These are phyloP conservation scores for Aspergillus coremiiformis DNA, from an alignment of 495 filamentous ascomycete species.

Conservation along the genomic window DNA sequence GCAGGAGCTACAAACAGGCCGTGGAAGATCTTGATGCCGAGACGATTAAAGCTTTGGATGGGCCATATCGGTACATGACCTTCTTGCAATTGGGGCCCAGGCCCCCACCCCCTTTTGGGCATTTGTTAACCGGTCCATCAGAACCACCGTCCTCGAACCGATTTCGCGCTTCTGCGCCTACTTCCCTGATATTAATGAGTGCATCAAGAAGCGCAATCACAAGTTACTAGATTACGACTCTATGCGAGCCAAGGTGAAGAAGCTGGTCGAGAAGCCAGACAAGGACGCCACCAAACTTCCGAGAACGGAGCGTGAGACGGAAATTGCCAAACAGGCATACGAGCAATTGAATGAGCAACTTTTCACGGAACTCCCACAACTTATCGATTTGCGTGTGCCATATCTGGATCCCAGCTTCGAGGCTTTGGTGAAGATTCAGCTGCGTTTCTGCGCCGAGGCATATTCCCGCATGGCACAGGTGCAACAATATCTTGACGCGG, in stretches of 20 bases:
- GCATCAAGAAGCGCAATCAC: conserved; percentile 97
- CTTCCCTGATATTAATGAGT: conserved; percentile 98
- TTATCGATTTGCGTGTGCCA: conserved; percentile 93
- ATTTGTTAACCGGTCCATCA: conserved; percentile 19
- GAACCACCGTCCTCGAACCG: conserved; percentile 88
- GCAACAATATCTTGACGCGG: conserved; percentile 96
- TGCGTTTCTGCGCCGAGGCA: conserved; percentile 95
- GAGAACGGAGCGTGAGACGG: conserved; percentile 85
- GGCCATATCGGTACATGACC: conserved; percentile 70
- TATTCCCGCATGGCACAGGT: conserved; percentile 98
- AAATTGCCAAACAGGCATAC: conserved; percentile 87
- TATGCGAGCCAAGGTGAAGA: conserved; percentile 91
- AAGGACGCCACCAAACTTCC: conserved; percentile 95
- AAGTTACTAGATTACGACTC: conserved; percentile 97
- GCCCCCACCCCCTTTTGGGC: too few relatives aligned
- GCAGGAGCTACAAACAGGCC: conserved; percentile 92
- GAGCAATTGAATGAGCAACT: conserved; percentile 95
- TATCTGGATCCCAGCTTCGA: conserved; percentile 97
- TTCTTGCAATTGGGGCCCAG: too few relatives aligned
- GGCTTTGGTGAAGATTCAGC: conserved; percentile 95
- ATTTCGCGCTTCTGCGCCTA: conserved; percentile 95
- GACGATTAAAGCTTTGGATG: conserved; percentile 95
- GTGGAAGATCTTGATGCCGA: conserved; percentile 96
- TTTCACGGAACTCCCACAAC: conserved; percentile 85
- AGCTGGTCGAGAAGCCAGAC: conserved; percentile 94